phyloP scores from a whole-genome alignment of 768 basidiomycete species.

The Boletus barrowsii region DNA sequence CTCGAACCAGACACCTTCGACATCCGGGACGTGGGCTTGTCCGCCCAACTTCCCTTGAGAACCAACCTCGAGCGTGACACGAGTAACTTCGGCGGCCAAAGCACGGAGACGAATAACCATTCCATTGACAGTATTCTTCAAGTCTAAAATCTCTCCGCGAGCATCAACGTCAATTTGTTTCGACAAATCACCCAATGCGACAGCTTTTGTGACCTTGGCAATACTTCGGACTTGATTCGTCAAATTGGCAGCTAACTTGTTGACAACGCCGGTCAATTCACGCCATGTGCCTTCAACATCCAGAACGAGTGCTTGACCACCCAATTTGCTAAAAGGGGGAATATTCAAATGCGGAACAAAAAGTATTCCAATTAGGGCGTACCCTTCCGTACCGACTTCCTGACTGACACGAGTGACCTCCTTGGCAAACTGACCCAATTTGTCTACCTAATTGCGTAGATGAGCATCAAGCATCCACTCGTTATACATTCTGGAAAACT shows the following conservation, averaged over 20 bases:
- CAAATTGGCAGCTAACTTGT: conserved; percentile 76
- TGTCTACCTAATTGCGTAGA: conserved; percentile 46
- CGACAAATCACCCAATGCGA: conserved; percentile 84
- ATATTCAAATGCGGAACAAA: conserved; percentile 15
- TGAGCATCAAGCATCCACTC: conserved; percentile 10
- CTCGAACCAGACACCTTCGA: conserved; percentile 90
- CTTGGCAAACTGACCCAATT: conserved; percentile 83
- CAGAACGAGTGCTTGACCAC: conserved; percentile 80
- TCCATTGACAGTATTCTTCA: conserved; percentile 61
- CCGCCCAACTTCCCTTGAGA: conserved; percentile 88
- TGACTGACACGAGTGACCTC: conserved; percentile 85
- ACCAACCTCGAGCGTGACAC: conserved; percentile 83
- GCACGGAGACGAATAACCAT: conserved; percentile 54
- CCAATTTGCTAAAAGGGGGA: conserved; percentile 54
- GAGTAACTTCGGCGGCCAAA: conserved; percentile 77
- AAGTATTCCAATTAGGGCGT: conserved; percentile 19
- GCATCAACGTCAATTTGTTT: conserved; percentile 92
- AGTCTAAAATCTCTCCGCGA: conserved; percentile 83
- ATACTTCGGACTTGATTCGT: conserved; percentile 59
- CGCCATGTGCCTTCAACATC: conserved; percentile 93
- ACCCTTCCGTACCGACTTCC: conserved; percentile 83
- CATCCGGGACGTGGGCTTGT: conserved; percentile 83
- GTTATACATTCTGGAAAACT: conserved; percentile 3
- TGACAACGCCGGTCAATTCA: conserved; percentile 78
- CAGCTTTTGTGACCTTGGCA: conserved; percentile 65